Evolutionary conservation across 2,329 filamentous ascomycete genomes (phyloP).

Genomic region (Seiridium cupressi): DNA sequence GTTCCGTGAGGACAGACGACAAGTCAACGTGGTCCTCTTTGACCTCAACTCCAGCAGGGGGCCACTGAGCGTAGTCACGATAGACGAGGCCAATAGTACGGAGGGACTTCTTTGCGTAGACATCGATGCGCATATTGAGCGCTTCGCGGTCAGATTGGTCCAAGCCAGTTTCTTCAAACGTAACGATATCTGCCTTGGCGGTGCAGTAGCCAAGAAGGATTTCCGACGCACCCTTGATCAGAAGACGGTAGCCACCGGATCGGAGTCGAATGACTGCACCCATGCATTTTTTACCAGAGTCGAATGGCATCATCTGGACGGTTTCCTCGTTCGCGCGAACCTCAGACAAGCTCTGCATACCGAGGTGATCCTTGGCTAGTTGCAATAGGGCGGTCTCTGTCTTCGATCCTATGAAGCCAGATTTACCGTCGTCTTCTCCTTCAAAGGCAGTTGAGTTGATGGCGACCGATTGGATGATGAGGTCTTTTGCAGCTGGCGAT

Average conservation of each 20-base stretch:
- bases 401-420: constrained; percentile 53
- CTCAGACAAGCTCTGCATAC: constrained; percentile 44
- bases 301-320: constrained; percentile 51
- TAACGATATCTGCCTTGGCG: constrained; percentile 25
- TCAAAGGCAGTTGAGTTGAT: constrained; percentile 61
- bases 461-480: constrained; percentile 41
- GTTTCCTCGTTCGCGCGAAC: constrained; percentile 44
- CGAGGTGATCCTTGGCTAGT: constrained; percentile 48
- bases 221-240: constrained; percentile 57
- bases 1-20: constrained; percentile 64
- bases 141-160: constrained; percentile 54
- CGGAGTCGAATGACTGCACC: constrained; percentile 50
- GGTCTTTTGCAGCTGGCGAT: constrained; percentile 25
- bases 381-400: constrained; percentile 54
- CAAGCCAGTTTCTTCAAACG: constrained; percentile 47
- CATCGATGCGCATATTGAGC: constrained; percentile 53
- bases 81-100: constrained; percentile 75
- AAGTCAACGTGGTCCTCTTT: constrained; percentile 61
- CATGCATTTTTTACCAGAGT: constrained; percentile 56
- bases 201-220: constrained; percentile 47
- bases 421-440: constrained; percentile 41
- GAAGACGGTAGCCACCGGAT: constrained; percentile 43
- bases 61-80: constrained; percentile 71
- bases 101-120: constrained; percentile 65
- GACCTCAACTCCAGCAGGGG: constrained; percentile 60